These are phyloP conservation scores for Diaporthe citri DNA, from an alignment of 2,329 filamentous ascomycete genomes.

Conservation along the genomic window DNA sequence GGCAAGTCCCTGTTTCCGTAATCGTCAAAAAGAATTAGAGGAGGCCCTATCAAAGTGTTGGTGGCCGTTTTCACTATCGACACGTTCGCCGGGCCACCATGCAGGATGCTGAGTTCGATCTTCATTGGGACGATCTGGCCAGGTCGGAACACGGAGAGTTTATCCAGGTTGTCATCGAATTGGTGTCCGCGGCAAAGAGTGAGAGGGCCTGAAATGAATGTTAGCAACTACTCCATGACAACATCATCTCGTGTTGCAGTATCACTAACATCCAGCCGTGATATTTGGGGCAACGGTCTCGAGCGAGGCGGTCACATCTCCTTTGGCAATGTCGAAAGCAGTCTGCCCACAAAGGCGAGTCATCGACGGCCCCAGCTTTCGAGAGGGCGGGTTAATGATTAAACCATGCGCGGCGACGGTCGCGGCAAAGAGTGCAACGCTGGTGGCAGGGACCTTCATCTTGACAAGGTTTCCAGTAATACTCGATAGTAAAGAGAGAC, in stretches of 20 bases:
- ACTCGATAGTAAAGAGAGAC: not conserved
- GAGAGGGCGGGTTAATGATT: slow-evolving; percentile 21
- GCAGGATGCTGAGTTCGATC: slow-evolving; percentile 20
- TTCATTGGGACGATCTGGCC: slow-evolving; percentile 35
- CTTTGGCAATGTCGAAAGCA: slow-evolving; percentile 31
- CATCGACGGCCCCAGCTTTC: slow-evolving; percentile 20
- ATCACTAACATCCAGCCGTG: slow-evolving; percentile 29
- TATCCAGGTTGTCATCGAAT: slow-evolving; percentile 26
- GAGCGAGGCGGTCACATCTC: slow-evolving; percentile 27
- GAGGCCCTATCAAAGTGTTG: slow-evolving; percentile 22
- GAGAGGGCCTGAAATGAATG: not conserved
- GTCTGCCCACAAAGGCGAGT: slow-evolving; percentile 24
- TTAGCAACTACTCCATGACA: not conserved
- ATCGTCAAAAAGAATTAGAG: slow-evolving; percentile 26
- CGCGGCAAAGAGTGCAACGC: not conserved
- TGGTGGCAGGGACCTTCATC: not conserved
- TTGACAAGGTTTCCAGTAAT: not conserved
- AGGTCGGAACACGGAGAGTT: slow-evolving; percentile 25
- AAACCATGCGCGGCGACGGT: slow-evolving; percentile 4
- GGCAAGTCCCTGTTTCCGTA: slow-evolving; percentile 29
- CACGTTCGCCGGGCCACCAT: slow-evolving; percentile 32
- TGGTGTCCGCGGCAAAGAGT: slow-evolving; percentile 32
- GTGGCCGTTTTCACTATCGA: slow-evolving; percentile 30
- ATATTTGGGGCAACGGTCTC: slow-evolving; percentile 35
- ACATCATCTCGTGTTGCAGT: too few species aligned